Base-by-base conservation (phyloP, 805 yeast species). In the Myxozyma melibiosi region DNA sequence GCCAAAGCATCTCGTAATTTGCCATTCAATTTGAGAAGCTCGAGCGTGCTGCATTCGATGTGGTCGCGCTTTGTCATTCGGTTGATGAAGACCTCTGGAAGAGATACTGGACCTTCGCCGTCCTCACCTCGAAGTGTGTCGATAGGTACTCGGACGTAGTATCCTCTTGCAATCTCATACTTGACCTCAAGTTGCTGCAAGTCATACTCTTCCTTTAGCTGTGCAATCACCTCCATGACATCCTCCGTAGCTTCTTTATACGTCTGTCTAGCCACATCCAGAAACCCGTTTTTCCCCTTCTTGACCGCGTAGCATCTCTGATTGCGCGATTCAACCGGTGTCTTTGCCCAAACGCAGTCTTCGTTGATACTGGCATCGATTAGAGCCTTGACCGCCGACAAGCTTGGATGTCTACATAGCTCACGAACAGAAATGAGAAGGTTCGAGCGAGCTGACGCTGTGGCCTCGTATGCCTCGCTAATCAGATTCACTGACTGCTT, bases 261-360 rank as follows among this genome's bases (percentile, higher is more conserved):
- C 0, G 77, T 53, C 55, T 76, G 73, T 39, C 82, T 67, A 2
- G 79, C 76, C 0, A 77, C 73, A 63, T 77, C 80, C 1, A 79
- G 64, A 9, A 79, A 61, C 0, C 82, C 82, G 64, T 79, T 78
- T 1, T 67, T 63, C 0, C 80, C 80, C 35, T 74, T 66, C 56
- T 70, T 78, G 0, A 78, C 75, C 0, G 82, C 81, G 65, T 74
- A 76, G 28, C 76, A 70, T 57, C 71, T 70, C 55, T 78, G 82
- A 57, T 77, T 78, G 59, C 72, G 74, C 34, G 78, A 60, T 45
- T 78, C 79, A 3, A 76, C 58, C 0, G 74, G 65, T 1, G 72
- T 66, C 0, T 65, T 65, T 0, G 78, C 80, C 80, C 79, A 76
- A 2, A 55, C 50, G 48, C 77, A 73, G 57, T 77, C 80, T 34